A percentile compares a stretch with the other conserved stretches of the same genome.
phyloP scores from a whole-genome alignment of 331 rosid genomes.

The Rhamnella rubrinervis region DNA sequence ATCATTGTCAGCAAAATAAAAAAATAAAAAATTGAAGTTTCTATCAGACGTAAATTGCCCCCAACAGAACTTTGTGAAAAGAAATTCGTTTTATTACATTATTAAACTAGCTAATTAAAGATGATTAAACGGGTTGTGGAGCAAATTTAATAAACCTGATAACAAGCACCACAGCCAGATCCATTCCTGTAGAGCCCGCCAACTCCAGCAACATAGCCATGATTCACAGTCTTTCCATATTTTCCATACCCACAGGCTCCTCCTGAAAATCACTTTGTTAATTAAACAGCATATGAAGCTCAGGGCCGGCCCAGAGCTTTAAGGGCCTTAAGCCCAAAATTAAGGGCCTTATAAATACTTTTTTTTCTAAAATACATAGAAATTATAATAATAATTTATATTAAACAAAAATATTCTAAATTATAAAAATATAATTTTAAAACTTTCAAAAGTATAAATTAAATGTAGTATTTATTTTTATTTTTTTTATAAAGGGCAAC shows the following conservation, averaged over 20 bases:
- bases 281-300: background rate
- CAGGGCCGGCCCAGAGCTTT: background rate
- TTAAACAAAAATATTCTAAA: too few relatives aligned
- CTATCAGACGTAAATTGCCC: background rate
- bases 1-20: too few relatives aligned
- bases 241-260: conserved; percentile 95
- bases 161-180: conserved; percentile 90
- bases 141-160: conserved; percentile 47
- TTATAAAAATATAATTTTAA: too few relatives aligned
- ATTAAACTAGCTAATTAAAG: too few relatives aligned
- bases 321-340: background rate
- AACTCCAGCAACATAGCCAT: conserved; percentile 76
- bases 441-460: too few relatives aligned
- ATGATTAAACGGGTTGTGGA: background rate
- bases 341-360: too few relatives aligned
- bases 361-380: too few relatives aligned
- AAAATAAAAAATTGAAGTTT: background rate
- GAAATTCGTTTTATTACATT: too few relatives aligned
- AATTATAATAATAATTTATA: too few relatives aligned
- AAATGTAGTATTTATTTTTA: background rate
- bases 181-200: conserved; percentile 70
- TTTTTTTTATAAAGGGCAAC: too few relatives aligned
- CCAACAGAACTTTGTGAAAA: too few relatives aligned
- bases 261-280: conserved; percentile 31
- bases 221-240: conserved; percentile 65